Base-by-base conservation (phyloP, 2,329 filamentous ascomycete genomes). In the Calonectria henricotiae region DNA sequence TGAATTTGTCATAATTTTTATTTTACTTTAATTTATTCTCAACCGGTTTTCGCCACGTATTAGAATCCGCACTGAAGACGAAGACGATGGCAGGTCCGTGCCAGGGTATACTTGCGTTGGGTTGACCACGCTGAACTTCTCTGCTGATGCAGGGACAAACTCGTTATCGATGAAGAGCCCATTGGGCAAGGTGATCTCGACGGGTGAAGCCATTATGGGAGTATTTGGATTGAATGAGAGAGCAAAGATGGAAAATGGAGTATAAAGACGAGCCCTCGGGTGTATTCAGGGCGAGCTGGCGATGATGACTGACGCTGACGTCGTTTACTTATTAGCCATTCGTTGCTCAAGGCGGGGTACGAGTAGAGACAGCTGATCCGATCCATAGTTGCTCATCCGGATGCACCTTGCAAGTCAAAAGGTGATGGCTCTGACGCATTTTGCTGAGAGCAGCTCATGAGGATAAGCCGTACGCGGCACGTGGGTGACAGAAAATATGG, bases 111-210 rank as follows among this genome's bases (percentile, higher is more conserved):
- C 69, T 13, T 39, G 61, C 62, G 65, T 41, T 13, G 71, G 69
- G 68, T 73, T 71, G 44, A 49, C 55, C 8, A 69, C 68, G 5
- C 43, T 35, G 15, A 69, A 69, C 8, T 67, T 64, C 4, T 69
- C 65, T 1, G 68, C 68, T 1, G 62, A 60, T 1, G 62, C 65
- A 9, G 69, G 39, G 23, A 75, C 66, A 25, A 75, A 75, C 62
- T 75, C 61, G 49, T 75, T 74, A 46, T 73, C 71, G 54, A 76
- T 75, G 65, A 76, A 76, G 7, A 76, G 65, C 15, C 75, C 75
- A 25, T 76, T 77, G 58, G 73, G 74, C 43, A 68, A 46, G 3
- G 68, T 44, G 23, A 72, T 68, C 15, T 71, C 39, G 32, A 69
- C 43, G 2, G 65, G 47, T 20, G 64, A 60, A 27, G 62, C 35